Conservation (phyloP, 495 filamentous ascomycete genomes). For the Talaromyces ruber region DNA sequence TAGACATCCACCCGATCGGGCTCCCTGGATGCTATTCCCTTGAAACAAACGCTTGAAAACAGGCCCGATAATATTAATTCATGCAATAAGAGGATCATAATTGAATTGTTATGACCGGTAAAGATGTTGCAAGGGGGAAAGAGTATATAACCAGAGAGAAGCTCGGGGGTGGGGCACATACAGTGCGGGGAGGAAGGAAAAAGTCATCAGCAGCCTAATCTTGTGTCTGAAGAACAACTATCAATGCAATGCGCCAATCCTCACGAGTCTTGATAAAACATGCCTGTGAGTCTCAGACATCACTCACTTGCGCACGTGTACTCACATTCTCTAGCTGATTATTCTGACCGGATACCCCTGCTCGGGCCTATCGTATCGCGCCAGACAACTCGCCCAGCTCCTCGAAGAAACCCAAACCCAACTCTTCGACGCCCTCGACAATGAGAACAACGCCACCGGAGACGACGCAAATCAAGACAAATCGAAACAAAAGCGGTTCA, state of each 20-base stretch:
- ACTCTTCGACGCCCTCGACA: conserved; percentile 39
- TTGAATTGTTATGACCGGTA: background rate
- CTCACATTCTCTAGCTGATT: conserved; percentile 56
- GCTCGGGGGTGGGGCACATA: background rate
- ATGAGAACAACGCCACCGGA: conserved; percentile 9
- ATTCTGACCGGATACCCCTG: conserved; percentile 87
- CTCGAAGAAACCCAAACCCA: conserved; percentile 32
- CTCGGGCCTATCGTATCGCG: conserved; percentile 87
- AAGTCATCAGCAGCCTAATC: background rate
- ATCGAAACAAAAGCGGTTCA: conserved; percentile 29
- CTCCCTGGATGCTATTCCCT: background rate
- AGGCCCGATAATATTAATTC: background rate
- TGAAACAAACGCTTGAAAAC: background rate
- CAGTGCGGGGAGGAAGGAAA: background rate
- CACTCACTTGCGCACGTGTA: background rate
- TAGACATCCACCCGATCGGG: background rate
- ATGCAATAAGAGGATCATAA: background rate
- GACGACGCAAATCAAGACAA: conserved; percentile 33
- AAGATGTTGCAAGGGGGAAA: background rate
- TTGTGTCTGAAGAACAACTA: background rate
- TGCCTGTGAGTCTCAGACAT: background rate
- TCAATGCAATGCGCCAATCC: background rate
- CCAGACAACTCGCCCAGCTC: conserved; percentile 59
- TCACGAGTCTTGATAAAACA: background rate
- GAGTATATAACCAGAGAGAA: background rate